Evolutionary conservation across 768 basidiomycete genomes (phyloP).

Genomic region (Coprinellus aureogranulatus): DNA sequence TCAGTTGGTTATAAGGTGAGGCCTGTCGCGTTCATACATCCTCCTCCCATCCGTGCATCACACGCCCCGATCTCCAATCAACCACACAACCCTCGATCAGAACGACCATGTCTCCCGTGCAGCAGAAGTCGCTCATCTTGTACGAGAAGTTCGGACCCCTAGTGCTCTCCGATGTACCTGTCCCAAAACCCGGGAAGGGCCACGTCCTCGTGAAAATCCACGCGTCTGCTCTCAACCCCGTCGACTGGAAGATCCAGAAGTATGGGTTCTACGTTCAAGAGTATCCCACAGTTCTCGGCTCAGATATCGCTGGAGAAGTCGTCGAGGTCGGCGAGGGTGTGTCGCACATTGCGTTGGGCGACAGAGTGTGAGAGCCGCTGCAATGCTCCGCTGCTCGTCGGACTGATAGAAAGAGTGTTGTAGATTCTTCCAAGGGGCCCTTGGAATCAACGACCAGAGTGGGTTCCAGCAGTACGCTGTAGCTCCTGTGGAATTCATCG

Average conservation of each 20-base stretch:
- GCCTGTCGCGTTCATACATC: too few species aligned
- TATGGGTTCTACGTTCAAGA: slow-evolving; percentile 29
- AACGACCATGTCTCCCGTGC: not conserved
- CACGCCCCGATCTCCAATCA: too few species aligned
- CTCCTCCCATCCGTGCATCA: too few species aligned
- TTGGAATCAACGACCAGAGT: slow-evolving; percentile 31
- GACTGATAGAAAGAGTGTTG: not conserved
- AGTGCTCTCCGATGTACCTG: slow-evolving; percentile 10
- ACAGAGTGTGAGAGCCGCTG: slow-evolving; percentile 44
- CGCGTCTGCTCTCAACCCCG: slow-evolving; percentile 45
- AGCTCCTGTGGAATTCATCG: slow-evolving; percentile 31
- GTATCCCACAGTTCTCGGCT: slow-evolving; percentile 48
- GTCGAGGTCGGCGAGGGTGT: slow-evolving; percentile 53
- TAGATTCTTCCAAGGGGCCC: slow-evolving; percentile 39
- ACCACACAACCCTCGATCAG: not conserved
- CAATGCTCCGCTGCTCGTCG: slow-evolving; percentile 29
- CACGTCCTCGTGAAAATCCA: slow-evolving; percentile 43
- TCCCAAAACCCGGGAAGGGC: slow-evolving; percentile 30
- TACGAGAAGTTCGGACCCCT: slow-evolving; percentile 17
- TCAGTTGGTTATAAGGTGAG: too few species aligned
- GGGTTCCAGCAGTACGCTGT: slow-evolving; percentile 43
- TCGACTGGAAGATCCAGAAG: slow-evolving; percentile 36
- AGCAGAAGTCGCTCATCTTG: slow-evolving; percentile 26
- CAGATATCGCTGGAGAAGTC: slow-evolving; percentile 52
- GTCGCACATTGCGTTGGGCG: slow-evolving; percentile 45